Base-by-base conservation (phyloP, 768 basidiomycete genomes). In the Collybia sp. region DNA sequence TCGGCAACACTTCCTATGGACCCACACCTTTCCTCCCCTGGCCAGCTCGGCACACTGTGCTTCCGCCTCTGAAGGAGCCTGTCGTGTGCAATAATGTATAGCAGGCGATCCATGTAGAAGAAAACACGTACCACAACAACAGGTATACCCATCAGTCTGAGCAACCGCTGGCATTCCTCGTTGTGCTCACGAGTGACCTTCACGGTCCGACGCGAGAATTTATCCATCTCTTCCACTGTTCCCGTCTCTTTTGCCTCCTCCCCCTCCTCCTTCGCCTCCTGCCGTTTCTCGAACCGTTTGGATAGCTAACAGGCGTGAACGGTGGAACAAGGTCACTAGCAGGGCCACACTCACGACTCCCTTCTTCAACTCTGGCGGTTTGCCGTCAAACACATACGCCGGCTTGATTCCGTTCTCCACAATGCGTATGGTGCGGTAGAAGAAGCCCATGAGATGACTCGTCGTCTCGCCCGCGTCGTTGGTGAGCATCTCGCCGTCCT, bases 401-500 rank as follows among this genome's bases (percentile, higher is more conserved):
- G 95, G 94, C 59, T 99, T 99, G 61, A 99, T 93, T 3, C 96
- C 96, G 53, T 98, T 95, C 68, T 99, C 96, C 13, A 94, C 94
- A 63, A 99, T 98, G 17, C 96, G 79, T 48, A 99, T 90, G 0
- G 96, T 99, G 33, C 94, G 79, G 59, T 97, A 97, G 70, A 99
- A 99, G 65, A 98, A 88, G 0, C 96, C 96, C 93, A 98, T 97
- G 10, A 99, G 73, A 67, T 99, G 95, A 68, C 93, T 94, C 2
- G 96, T 99, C 3, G 93, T 96, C 61, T 99, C 96, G 13, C 96
- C 96, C 0, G 85, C 83, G n/a, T 98, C 95, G 60, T 97, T 97
- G 56, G 87, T 95, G 54, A 99, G 78, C 75, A 94, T 80, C 66
- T 98, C 93, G 15, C 96, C 96, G 62, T 98, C 96, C 62, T 83